Evolutionary conservation across 2,329 filamentous ascomycete species (phyloP).

Genomic region (Colletotrichum orbiculare): DNA sequence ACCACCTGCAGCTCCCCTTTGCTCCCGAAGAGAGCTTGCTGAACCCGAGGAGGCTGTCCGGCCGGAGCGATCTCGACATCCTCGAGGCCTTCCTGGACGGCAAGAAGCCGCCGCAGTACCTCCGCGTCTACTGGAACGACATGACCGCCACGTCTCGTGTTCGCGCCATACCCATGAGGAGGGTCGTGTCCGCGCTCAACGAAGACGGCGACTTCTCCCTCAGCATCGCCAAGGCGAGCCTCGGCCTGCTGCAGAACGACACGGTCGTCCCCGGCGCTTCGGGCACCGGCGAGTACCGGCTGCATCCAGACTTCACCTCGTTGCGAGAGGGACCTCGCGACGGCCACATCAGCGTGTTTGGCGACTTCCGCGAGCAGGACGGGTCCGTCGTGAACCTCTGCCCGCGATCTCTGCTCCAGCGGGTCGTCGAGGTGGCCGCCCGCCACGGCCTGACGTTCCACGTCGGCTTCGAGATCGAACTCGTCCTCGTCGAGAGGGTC

Average conservation of each 20-base stretch:
- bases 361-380: constrained; percentile 70
- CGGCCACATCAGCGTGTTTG: constrained; percentile 73
- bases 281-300: constrained; percentile 72
- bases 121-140: constrained; percentile 83
- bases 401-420: constrained; percentile 72
- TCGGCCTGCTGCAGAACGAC: constrained; percentile 78
- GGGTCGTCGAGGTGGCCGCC: constrained; percentile 62
- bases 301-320: constrained; percentile 74
- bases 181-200: constrained; percentile 60
- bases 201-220: constrained; percentile 59
- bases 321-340: constrained; percentile 68
- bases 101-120: constrained; percentile 67
- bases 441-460: constrained; percentile 67
- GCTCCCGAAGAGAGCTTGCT: constrained; percentile 41
- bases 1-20: constrained; percentile 67
- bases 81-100: constrained; percentile 56
- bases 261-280: constrained; percentile 61
- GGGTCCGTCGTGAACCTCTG: constrained; percentile 66
- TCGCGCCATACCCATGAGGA: constrained; percentile 73
- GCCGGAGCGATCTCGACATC: constrained; percentile 48
- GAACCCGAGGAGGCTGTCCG: constrained; percentile 2
- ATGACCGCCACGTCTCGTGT: constrained; percentile 76
- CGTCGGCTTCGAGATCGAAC: constrained; percentile 85
- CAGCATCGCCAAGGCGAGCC: constrained; percentile 71
- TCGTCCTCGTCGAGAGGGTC: constrained; percentile 72